Percentiles rank a stretch among this genome's conserved stretches.
Evolutionary conservation across 768 basidiomycete species (phyloP).

Genomic region (Russula emetica): DNA sequence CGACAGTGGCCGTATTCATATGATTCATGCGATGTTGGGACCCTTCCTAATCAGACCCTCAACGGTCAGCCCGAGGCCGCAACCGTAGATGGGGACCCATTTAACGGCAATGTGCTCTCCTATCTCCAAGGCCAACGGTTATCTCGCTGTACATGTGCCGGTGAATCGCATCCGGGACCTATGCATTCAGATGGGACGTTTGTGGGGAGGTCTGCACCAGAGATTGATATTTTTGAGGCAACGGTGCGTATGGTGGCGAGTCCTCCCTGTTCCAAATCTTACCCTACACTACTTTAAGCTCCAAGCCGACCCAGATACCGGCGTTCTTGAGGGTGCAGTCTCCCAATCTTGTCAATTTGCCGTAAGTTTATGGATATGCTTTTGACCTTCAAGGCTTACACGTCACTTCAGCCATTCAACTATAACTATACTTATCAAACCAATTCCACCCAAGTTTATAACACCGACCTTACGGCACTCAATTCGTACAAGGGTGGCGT

Average conservation of each 20-base stretch:
- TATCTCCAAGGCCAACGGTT: constrained; percentile 75
- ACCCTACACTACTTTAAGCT: neutral
- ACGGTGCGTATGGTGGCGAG: constrained; percentile 26
- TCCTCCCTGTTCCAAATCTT: neutral
- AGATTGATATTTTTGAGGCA: constrained; percentile 70
- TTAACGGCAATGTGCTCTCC: constrained; percentile 54
- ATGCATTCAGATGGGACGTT: constrained; percentile 50
- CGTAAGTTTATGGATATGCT: constrained; percentile 11
- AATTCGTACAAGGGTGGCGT: constrained; percentile 73
- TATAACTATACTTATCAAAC: constrained; percentile 8
- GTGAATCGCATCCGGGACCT: constrained; percentile 52
- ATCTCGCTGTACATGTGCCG: constrained; percentile 35
- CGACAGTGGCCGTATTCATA: constrained; percentile 79
- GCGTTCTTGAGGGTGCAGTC: constrained; percentile 2
- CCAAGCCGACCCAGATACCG: neutral
- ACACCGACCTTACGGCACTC: neutral
- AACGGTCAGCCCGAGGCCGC: constrained; percentile 62
- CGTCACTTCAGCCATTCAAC: constrained; percentile 24
- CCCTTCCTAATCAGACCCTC: constrained; percentile 74
- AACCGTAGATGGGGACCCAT: constrained; percentile 53
- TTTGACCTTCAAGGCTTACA: neutral
- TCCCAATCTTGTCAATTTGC: constrained; percentile 28
- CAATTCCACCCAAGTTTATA: neutral
- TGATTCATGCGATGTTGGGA: constrained; percentile 90
- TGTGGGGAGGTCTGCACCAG: constrained; percentile 62